Percentiles rank a stretch among this genome's conserved stretches.
phyloP scores from a whole-genome alignment of 331 rosid species.

The Malus hybrid region DNA sequence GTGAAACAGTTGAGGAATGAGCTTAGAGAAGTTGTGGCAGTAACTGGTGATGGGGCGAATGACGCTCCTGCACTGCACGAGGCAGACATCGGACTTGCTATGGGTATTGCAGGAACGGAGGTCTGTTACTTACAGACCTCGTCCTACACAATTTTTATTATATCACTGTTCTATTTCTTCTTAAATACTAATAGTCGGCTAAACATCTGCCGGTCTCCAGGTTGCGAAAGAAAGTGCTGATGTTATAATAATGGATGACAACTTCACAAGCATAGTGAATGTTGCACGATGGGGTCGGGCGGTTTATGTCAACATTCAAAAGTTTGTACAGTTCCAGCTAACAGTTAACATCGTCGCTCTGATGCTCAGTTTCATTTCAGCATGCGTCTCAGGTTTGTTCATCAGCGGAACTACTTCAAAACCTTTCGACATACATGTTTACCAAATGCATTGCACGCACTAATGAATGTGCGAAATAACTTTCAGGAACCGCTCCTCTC shows the following conservation, averaged over 20 bases:
- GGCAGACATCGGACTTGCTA: conserved; percentile 93
- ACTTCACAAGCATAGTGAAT: conserved; percentile 73
- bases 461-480: background rate
- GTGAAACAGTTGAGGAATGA: conserved; percentile 56
- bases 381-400: conserved; percentile 56
- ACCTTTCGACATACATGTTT: background rate
- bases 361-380: conserved; percentile 71
- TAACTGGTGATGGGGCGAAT: conserved; percentile 92
- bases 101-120: conserved; percentile 98
- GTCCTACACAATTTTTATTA: background rate
- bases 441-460: background rate
- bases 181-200: background rate
- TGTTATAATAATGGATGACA: conserved; percentile 84
- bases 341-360: conserved; percentile 90
- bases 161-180: too few relatives aligned
- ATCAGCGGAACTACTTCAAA: background rate
- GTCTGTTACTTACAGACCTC: conserved; percentile 29
- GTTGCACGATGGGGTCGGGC: conserved; percentile 86
- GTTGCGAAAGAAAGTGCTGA: conserved; percentile 98
- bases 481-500: conserved; percentile 75
- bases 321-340: conserved; percentile 93
- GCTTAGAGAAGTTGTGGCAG: conserved; percentile 80
- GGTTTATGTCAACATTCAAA: conserved; percentile 78
- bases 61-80: conserved; percentile 96
- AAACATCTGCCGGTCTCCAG: conserved; percentile 21